A percentile compares a stretch with the other conserved stretches of the same genome.
Conservation (phyloP, 345 rosid species). For the Angophora floribunda region DNA sequence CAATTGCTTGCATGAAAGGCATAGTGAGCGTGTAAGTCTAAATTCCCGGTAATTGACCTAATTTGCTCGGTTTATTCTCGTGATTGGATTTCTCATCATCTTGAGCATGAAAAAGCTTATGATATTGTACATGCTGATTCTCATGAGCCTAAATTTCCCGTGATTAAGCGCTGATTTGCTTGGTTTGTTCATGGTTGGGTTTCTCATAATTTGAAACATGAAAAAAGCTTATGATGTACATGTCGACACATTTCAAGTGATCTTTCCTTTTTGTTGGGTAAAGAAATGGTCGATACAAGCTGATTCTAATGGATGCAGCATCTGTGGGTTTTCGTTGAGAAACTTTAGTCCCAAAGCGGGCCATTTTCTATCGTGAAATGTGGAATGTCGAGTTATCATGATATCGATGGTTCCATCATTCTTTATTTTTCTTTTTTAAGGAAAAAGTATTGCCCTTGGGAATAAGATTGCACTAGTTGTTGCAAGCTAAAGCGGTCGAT, state of each 20-base stretch:
- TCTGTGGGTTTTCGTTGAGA: background rate
- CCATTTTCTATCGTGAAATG: background rate
- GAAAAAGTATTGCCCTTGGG: background rate
- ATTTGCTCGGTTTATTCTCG: background rate
- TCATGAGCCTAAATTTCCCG: background rate
- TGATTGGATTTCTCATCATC: too few relatives aligned
- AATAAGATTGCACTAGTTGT: background rate
- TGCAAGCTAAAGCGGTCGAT: background rate
- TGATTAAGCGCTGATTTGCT: background rate
- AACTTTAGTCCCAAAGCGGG: background rate
- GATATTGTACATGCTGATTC: background rate
- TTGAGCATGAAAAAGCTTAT: background rate
- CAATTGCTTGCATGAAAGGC: background rate
- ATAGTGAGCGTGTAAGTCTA: background rate
- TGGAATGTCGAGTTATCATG: background rate
- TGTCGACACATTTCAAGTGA: background rate
- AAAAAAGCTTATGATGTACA: background rate
- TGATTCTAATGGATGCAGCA: too few relatives aligned
- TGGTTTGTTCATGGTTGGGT: background rate
- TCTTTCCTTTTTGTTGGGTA: background rate
- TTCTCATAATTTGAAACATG: too few relatives aligned
- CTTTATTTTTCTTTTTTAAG: rapidly evolving
- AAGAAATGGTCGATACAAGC: background rate
- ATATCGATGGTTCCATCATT: background rate
- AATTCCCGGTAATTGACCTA: background rate